Conservation (phyloP, 345 rosid species). For the Camelina sativa region DNA sequence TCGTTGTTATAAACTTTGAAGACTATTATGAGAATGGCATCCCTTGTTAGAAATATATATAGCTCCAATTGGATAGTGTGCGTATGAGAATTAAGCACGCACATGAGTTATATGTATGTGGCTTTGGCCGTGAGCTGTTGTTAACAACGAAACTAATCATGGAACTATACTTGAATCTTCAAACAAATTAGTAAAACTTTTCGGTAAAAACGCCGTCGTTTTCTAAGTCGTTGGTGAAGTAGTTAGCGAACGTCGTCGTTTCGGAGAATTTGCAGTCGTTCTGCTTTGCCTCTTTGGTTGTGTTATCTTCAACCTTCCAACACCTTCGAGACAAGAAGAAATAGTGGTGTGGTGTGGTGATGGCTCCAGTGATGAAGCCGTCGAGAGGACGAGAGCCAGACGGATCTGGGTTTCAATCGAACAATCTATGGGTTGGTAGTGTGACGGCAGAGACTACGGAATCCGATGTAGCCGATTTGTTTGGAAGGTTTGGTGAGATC, state of each 20-base stretch:
- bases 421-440: slow-evolving; percentile 88
- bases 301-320: no score
- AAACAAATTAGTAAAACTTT: no score
- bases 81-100: neutral
- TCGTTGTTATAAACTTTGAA: neutral
- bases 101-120: neutral
- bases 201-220: no score
- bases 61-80: neutral
- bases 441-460: slow-evolving; percentile 62
- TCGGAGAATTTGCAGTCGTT: no score
- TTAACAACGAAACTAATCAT: no score
- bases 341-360: slow-evolving; percentile 6
- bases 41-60: neutral
- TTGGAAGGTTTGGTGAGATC: slow-evolving; percentile 66
- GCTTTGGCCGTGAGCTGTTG: no score
- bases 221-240: no score
- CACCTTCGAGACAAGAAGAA: no score
- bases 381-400: slow-evolving; percentile 47
- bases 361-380: slow-evolving; percentile 52
- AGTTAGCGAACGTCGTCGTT: no score
- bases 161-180: no score
- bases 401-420: slow-evolving; percentile 56
- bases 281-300: no score
- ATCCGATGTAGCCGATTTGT: slow-evolving; percentile 66
- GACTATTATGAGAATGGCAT: slow-evolving; percentile 4